phyloP scores from a whole-genome alignment of 75 land plant species.

The Picea glauca region DNA sequence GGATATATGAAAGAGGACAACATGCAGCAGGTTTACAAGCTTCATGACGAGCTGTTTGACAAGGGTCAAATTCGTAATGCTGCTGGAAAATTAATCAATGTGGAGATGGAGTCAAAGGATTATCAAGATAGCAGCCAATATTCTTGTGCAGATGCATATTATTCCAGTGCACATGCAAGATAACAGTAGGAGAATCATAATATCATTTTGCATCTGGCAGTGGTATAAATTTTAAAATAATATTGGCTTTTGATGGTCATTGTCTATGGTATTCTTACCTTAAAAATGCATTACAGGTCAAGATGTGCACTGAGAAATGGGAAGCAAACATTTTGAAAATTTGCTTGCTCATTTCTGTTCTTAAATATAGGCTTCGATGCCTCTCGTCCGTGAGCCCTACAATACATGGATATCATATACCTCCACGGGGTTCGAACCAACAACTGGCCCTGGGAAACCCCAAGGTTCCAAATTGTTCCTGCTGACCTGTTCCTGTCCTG shows the following conservation, averaged over 20 bases:
- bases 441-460: background rate
- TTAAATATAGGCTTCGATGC: background rate
- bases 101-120: background rate
- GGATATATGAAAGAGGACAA: conserved; percentile 20
- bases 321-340: background rate
- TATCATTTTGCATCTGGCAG: background rate
- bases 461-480: background rate
- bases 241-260: background rate
- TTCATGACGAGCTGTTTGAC: conserved; percentile 27
- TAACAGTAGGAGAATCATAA: conserved; percentile 1
- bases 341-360: background rate
- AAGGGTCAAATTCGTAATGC: conserved; percentile 9
- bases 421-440: background rate
- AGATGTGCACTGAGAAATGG: background rate
- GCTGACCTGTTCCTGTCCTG: background rate
- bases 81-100: background rate
- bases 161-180: background rate
- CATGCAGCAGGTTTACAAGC: conserved; percentile 20
- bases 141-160: background rate
- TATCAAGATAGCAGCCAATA: background rate
- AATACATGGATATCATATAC: background rate
- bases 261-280: background rate
- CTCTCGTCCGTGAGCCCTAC: background rate
- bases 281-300: background rate
- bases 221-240: background rate